Percentiles rank a stretch among this genome's conserved stretches.
Evolutionary conservation across 108 stramenopile species (phyloP).

Genomic region (Mayamaea pseudoterrestris): DNA sequence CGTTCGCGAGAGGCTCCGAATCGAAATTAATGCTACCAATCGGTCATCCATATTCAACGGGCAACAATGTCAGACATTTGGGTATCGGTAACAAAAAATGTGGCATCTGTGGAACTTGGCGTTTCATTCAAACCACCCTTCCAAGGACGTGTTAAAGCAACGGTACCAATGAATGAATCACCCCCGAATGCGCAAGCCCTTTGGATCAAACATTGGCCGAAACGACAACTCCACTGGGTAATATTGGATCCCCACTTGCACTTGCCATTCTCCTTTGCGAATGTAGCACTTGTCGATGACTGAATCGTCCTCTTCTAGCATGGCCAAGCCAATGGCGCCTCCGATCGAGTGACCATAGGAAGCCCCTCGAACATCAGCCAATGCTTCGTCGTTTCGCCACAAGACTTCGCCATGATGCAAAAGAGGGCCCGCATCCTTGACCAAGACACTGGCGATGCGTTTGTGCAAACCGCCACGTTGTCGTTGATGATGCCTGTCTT

Average conservation of each 20-base stretch:
- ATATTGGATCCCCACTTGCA: conserved; percentile 33
- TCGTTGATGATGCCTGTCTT: conserved; percentile 15
- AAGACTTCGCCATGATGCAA: conserved; percentile 62
- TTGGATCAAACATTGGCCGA: conserved; percentile 58
- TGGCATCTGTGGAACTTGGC: no score
- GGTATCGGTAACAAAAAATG: no score
- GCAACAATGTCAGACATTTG: no score
- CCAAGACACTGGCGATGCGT: conserved; percentile 32
- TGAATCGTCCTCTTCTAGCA: conserved; percentile 27
- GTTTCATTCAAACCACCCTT: no score
- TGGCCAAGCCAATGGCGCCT: conserved; percentile 55
- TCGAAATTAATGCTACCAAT: no score
- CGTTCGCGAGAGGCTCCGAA: no score
- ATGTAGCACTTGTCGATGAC: conserved; percentile 34
- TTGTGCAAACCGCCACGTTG: conserved; percentile 26
- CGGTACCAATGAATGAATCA: no score
- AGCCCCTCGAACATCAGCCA: conserved; percentile 49
- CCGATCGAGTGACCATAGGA: conserved; percentile 58
- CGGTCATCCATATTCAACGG: no score
- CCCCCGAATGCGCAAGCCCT: conserved; percentile 9
- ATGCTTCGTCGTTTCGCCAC: conserved; percentile 41
- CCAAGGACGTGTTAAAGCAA: no score
- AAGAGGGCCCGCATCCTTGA: conserved; percentile 26
- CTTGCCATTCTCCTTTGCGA: conserved; percentile 29
- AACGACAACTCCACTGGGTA: conserved; percentile 38